Base-by-base conservation (phyloP, 2,329 filamentous ascomycete genomes). In the Fusarium lyarnte region DNA sequence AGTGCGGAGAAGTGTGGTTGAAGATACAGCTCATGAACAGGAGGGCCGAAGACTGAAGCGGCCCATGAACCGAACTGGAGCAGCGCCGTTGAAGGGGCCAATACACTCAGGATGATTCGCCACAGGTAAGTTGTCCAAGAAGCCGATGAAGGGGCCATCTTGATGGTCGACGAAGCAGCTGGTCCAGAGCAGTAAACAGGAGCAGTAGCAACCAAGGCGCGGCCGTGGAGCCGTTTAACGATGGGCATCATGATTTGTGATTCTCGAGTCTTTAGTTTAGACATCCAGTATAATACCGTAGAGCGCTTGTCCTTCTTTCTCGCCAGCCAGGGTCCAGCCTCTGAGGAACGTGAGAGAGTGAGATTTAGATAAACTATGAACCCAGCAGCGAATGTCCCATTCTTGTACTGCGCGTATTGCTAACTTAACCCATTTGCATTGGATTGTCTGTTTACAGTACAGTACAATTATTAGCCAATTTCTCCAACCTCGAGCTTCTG, bases 41-140 rank as follows among this genome's bases (percentile, higher is more conserved):
- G 76, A 42, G 76, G 73, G 13, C 74, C 76, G 67, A 75, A 78
- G 45, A 78, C 72, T 12, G 76, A 76, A 35, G 72, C 73, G 25
- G 75, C 66, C 76, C 74, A 77, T 47, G 72, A 64, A 38, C 74
- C 76, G 58, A 77, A 63, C 33, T 63, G 72, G 25, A 75, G 64
- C 60, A 77, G 46, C 5, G 64, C 73, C 35, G 69, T 70, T 35
- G 76, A 76, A 57, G 70, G 75, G n/a, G 74, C 75, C 53, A 77
- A 39, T 55, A 77, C 69, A 54, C 62, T 61, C 55, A 77, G 61
- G 25, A 76, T 57, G 38, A 77, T 49, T 38, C 65, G 72, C 75
- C 72, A 76, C 5, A 77, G 31, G 46, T 74, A 77, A 49, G 65
- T 53, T 12, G 63, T 57, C 74, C 75, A 76, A 10, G 72, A 65